Base-by-base conservation (phyloP, 1,284 basidiomycete genomes). In the Ustilago vetiveriae region DNA sequence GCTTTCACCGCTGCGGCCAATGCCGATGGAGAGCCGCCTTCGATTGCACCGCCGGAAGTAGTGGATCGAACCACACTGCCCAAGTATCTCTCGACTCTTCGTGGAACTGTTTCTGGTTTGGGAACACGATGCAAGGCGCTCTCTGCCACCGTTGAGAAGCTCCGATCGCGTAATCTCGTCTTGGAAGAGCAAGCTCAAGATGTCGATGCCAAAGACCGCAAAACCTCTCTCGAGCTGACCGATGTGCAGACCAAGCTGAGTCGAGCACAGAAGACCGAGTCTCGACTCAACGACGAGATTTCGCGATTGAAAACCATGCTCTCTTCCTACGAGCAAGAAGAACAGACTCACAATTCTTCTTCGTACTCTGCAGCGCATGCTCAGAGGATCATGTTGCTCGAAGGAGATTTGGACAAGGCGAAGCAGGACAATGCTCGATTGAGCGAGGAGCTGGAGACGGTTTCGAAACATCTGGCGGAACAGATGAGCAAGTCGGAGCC, bases 381-480 rank as follows among this genome's bases (percentile, higher is more conserved):
- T 9, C 68, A 77, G 27, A 72, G 79, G 0, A 72, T 82, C 53
- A 43, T 26, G 4, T 50, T 75, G 38, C 72, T 83, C 21, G 80
- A 75, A 33, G 19, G 35, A 63, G 45, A 72, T 48, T 14, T 67
- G 50, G 47, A 65, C 56, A 33, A 62, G 63, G 45, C 50, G 4
- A 40, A 58, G 23, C 21, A 21, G n/a, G 68, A 72, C 2, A 38
- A 62, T 23, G 33, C n/a, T 1, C 21, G 6, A 11, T 26, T 63
- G 10, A 8, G 8, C 1, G 33, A 45, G 2, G 49, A 68, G n/a
- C 17, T 64, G 11, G 57, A 70, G 13, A 32, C 24, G 6, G 32
- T 57, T 2, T 37, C 42, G 10, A 35, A 29, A 8, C 23, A 35
- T 9, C 29, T 63, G 14, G 43, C 48, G 3, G 47, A 63, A 11